phyloP scores from a whole-genome alignment of 129 eudicot species.

The Daucus carota region DH1_v3.0 NC_030388.2:1047001-1047500 shows the following conservation, averaged over 20 bases:
- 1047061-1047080: background rate
- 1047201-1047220: background rate
- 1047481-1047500: constrained; percentile 41
- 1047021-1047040: background rate
- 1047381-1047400: background rate
- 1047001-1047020: background rate
- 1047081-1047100: background rate
- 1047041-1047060: background rate
- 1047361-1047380: background rate
- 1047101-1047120: background rate
- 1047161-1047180: background rate
- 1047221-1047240: background rate
- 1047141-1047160: background rate
- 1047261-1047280: background rate
- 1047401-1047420: background rate
- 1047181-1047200: background rate
- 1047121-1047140: background rate
- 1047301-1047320: constrained; percentile 1
- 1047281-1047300: background rate
- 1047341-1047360: background rate
- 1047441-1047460: background rate
- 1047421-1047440: background rate
- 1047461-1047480: constrained; percentile 21
- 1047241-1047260: background rate
- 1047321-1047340: background rate